A percentile compares a stretch with the other conserved stretches of the same genome.
These are phyloP conservation scores for Oryza brachyantha DNA, from an alignment of 176 grass and related monocot species.

Conservation along the genomic window DNA sequence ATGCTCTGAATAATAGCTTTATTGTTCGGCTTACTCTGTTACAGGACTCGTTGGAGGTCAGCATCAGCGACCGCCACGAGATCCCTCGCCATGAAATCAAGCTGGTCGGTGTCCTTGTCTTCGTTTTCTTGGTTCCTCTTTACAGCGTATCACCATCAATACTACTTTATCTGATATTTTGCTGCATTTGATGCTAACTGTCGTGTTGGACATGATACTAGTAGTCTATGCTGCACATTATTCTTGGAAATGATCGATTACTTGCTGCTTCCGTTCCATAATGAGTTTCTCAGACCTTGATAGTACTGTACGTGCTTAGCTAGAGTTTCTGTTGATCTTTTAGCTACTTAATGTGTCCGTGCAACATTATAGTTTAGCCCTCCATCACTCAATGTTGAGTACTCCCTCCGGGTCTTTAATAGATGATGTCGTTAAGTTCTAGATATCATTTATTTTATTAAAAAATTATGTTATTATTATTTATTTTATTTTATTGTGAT, in stretches of 20 bases:
- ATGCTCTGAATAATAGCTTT: neutral
- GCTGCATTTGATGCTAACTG: neutral
- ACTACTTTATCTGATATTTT: neutral
- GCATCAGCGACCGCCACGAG: conserved; percentile 49
- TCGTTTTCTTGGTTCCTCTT: neutral
- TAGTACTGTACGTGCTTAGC: neutral
- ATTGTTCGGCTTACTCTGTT: neutral
- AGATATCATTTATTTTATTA: no score
- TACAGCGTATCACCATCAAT: neutral
- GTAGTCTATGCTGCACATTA: neutral
- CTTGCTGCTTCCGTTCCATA: neutral
- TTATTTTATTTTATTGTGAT: no score
- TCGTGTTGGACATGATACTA: neutral
- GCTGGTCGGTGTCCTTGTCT: conserved; percentile 36
- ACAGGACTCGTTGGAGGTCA: conserved; percentile 61
- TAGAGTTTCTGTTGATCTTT: neutral
- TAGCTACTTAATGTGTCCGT: neutral
- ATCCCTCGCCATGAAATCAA: conserved; percentile 66
- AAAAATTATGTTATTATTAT: no score
- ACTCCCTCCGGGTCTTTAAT: no score
- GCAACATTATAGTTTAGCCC: neutral
- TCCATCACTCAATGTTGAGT: neutral
- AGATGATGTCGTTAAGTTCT: no score
- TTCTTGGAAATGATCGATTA: neutral
- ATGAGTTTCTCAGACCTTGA: neutral